A percentile compares a stretch with the other conserved stretches of the same genome.
Evolutionary conservation across 23 red algal species (phyloP).

Genomic region (Agarophyton chilense): DNA sequence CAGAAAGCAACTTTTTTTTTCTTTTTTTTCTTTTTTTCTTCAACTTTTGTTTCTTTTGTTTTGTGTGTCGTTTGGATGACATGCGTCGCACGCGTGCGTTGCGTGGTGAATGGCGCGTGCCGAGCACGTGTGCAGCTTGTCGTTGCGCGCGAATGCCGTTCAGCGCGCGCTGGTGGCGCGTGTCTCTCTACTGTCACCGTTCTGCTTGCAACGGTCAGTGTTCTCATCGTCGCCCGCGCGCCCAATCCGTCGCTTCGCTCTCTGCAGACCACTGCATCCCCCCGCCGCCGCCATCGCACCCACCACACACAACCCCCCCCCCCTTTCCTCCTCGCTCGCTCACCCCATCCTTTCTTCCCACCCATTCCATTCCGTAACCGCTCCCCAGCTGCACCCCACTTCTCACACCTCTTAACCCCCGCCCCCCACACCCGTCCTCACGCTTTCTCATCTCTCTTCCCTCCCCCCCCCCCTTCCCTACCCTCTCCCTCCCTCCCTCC

Average conservation of each 20-base stretch:
- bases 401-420: not conserved
- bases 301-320: not conserved
- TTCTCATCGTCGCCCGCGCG: conserved; percentile 11
- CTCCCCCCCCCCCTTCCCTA: not conserved
- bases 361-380: not conserved
- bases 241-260: not conserved
- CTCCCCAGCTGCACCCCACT: not conserved
- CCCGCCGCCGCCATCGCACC: not conserved
- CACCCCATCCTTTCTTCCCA: not conserved
- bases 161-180: not conserved
- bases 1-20: too few relatives aligned
- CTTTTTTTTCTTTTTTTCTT: too few relatives aligned
- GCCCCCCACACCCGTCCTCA: not conserved
- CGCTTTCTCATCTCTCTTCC: not conserved
- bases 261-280: not conserved
- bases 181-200: not conserved
- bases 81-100: not conserved
- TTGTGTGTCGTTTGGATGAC: too few relatives aligned
- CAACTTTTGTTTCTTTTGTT: too few relatives aligned
- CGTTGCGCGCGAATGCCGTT: not conserved
- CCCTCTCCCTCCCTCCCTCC: not conserved
- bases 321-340: not conserved
- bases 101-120: not conserved
- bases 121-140: not conserved
- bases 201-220: conserved; percentile 13